Conservation (phyloP, 2,329 filamentous ascomycete genomes). For the Phoma sp. region DNA sequence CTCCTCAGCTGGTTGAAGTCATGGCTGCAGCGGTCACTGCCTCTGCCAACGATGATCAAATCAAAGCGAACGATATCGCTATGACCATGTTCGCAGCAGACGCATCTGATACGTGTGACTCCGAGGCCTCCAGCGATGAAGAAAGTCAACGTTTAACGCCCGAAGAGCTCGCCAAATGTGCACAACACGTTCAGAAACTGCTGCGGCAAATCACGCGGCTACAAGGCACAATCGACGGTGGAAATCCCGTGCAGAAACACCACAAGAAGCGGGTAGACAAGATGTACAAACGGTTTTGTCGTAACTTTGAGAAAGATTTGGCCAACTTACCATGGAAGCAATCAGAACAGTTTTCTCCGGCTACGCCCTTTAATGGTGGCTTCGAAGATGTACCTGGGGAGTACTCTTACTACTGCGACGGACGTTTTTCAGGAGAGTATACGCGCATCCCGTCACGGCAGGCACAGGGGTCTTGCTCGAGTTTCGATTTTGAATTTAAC, state of each 20-base stretch:
- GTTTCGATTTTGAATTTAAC: no score
- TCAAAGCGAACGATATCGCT: neutral
- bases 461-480: no score
- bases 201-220: conserved; percentile 28
- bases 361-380: no score
- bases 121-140: conserved; percentile 28
- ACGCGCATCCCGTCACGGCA: no score
- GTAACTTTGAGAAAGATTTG: conserved; percentile 35
- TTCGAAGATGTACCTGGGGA: no score
- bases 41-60: neutral
- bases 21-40: neutral
- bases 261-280: conserved; percentile 27
- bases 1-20: no score
- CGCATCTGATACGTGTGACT: conserved; percentile 28
- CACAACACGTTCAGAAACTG: conserved; percentile 31
- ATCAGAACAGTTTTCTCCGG: no score
- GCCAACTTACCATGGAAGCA: no score
- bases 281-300: conserved; percentile 35
- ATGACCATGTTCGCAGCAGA: neutral
- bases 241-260: neutral
- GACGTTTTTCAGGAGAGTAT: no score
- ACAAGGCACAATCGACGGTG: conserved; percentile 21
- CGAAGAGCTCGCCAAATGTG: conserved; percentile 33
- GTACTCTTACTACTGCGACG: no score
- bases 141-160: conserved; percentile 27